These are phyloP conservation scores for Mycena vitilis DNA, from an alignment of 768 basidiomycete species.

Conservation along the genomic window DNA sequence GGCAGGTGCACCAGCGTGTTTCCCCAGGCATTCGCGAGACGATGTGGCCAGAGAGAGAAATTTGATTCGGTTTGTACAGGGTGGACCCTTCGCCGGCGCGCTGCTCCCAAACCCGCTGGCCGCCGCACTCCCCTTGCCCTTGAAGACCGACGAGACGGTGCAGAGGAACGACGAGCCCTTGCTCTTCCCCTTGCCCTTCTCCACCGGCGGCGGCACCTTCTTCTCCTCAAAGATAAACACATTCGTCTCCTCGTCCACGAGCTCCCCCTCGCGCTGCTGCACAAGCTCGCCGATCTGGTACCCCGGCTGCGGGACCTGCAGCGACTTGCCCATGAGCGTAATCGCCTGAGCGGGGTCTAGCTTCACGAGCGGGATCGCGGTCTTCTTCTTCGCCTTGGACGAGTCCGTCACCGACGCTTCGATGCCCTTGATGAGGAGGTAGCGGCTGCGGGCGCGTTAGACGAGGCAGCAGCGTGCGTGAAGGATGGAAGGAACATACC, in stretches of 20 bases:
- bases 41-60: no score
- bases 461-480: no score
- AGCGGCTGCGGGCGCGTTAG: constrained; percentile 57
- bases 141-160: constrained; percentile 18
- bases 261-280: constrained; percentile 51
- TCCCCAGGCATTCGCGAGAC: no score
- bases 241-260: constrained; percentile 61
- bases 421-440: constrained; percentile 62
- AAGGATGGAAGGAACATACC: constrained; percentile 50
- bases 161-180: constrained; percentile 27
- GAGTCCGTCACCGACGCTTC: constrained; percentile 12
- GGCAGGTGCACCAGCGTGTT: no score
- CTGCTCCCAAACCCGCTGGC: constrained; percentile 19
- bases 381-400: constrained; percentile 35
- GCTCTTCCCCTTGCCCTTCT: constrained; percentile 31
- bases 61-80: no score
- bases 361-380: constrained; percentile 52
- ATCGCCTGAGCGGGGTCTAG: constrained; percentile 63
- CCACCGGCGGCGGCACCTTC: constrained; percentile 30
- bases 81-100: constrained; percentile 38
- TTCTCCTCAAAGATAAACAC: constrained; percentile 51
- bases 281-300: constrained; percentile 65
- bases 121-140: constrained; percentile 23
- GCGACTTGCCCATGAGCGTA: constrained; percentile 48
- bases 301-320: constrained; percentile 69